Conservation (phyloP, 345 rosid genomes). For the Populus euphratica region DNA sequence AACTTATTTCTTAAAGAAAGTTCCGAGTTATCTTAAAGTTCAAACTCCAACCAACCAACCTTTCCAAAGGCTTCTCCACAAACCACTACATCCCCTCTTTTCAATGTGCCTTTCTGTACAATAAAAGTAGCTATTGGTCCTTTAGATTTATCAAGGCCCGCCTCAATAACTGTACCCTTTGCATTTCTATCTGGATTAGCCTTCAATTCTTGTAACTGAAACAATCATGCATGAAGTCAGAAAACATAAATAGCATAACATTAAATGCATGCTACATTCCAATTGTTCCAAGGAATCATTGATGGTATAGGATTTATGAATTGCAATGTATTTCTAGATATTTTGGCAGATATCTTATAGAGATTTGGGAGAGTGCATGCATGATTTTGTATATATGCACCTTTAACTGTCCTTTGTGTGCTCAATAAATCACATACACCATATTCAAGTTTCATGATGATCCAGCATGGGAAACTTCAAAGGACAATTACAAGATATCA, state of each 20-base stretch:
- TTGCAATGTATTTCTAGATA: neutral
- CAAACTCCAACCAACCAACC: conserved; percentile 43
- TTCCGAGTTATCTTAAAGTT: neutral
- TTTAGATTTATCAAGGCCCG: conserved; percentile 86
- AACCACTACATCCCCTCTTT: conserved; percentile 80
- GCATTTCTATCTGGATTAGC: conserved; percentile 96
- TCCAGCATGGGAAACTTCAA: neutral
- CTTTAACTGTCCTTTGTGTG: neutral
- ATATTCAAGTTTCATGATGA: neutral
- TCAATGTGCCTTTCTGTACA: conserved; percentile 90
- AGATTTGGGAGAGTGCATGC: neutral
- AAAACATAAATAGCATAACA: conserved; percentile 6
- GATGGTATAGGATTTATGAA: neutral
- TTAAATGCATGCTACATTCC: neutral
- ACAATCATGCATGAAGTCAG: conserved; percentile 33
- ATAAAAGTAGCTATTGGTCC: conserved; percentile 89
- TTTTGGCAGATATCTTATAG: neutral
- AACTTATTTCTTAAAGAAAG: conserved; percentile 6
- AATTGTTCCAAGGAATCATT: neutral
- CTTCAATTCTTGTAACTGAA: conserved; percentile 92
- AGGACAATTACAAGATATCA: neutral
- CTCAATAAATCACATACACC: neutral
- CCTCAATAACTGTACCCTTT: conserved; percentile 89
- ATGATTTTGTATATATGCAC: neutral
- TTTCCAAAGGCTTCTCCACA: conserved; percentile 97